phyloP scores from a whole-genome alignment of 1,284 basidiomycete genomes.

The Boletus semigastroideus region DNA sequence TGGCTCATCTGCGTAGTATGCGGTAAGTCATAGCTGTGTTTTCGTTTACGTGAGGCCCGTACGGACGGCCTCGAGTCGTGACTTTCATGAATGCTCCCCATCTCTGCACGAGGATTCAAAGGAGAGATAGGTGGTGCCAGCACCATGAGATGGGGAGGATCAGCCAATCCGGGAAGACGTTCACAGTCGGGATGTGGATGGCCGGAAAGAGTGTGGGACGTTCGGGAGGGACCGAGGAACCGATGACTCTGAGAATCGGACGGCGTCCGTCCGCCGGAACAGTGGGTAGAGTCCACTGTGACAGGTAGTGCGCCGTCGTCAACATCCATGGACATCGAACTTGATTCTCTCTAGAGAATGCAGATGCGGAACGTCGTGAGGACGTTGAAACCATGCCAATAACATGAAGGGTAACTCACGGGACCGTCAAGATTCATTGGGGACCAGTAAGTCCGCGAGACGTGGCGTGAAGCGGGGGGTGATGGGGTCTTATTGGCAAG shows the following conservation, averaged over 20 bases:
- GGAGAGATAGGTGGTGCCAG: not conserved
- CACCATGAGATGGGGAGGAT: not conserved
- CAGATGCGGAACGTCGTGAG: not conserved
- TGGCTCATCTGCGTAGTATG: not conserved
- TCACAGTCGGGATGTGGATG: not conserved
- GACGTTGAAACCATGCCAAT: not conserved
- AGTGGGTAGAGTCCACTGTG: not conserved
- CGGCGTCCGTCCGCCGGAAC: not conserved
- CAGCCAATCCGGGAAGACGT: not conserved
- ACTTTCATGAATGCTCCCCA: not conserved
- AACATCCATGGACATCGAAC: conserved; percentile 12
- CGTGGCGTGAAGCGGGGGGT: not conserved
- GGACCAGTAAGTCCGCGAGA: not conserved
- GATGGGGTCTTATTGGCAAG: not conserved
- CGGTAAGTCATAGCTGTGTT: not conserved
- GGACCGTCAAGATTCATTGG: conserved; percentile 16
- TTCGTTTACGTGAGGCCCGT: conserved; percentile 23
- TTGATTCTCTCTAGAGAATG: conserved; percentile 10
- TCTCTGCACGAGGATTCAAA: not conserved
- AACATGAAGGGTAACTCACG: conserved; percentile 14
- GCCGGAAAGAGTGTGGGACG: not conserved
- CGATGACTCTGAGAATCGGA: not conserved
- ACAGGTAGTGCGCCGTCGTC: not conserved
- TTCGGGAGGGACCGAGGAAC: not conserved
- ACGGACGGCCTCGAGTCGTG: not conserved